Conservation (phyloP, 2,329 filamentous ascomycete genomes). For the Cadophora sp. region DNA sequence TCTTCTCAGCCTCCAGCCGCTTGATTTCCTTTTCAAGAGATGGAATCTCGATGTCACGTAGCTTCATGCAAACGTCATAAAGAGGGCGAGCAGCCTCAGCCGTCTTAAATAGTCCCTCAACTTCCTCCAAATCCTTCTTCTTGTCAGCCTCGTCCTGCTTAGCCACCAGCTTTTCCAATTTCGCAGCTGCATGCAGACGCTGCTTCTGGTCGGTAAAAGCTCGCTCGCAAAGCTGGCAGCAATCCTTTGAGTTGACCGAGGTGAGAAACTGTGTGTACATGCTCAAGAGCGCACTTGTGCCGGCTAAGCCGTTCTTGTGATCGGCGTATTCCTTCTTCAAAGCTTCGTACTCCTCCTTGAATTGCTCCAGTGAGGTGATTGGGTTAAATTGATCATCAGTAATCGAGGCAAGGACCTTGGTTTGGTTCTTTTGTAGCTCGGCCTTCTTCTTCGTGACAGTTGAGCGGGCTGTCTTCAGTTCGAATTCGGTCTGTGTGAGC, state of each 20-base stretch:
- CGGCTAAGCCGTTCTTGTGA: slow-evolving; percentile 68
- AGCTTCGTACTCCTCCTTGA: slow-evolving; percentile 56
- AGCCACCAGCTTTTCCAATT: slow-evolving; percentile 68
- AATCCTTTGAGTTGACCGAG: slow-evolving; percentile 70
- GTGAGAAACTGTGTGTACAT: slow-evolving; percentile 76
- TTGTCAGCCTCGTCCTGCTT: slow-evolving; percentile 68
- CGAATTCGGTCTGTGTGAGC: slow-evolving; percentile 78
- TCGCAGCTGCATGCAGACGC: slow-evolving; percentile 69
- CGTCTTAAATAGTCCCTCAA: slow-evolving; percentile 58
- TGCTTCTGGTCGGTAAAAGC: slow-evolving; percentile 67
- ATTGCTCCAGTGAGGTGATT: slow-evolving; percentile 59
- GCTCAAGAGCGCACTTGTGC: slow-evolving; percentile 71
- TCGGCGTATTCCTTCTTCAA: slow-evolving; percentile 59
- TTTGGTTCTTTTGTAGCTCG: slow-evolving; percentile 67
- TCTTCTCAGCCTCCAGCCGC: slow-evolving; percentile 66
- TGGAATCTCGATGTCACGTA: slow-evolving; percentile 74
- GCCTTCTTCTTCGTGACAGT: slow-evolving; percentile 67
- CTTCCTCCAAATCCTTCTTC: slow-evolving; percentile 64
- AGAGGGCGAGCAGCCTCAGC: slow-evolving; percentile 68
- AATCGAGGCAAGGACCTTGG: slow-evolving; percentile 59
- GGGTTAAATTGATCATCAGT: slow-evolving; percentile 49
- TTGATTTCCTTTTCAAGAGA: slow-evolving; percentile 68
- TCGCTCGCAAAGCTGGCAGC: slow-evolving; percentile 79
- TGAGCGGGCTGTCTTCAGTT: slow-evolving; percentile 69
- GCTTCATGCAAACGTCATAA: slow-evolving; percentile 76